A percentile compares a stretch with the other conserved stretches of the same genome.
These are phyloP conservation scores for Parastagonospora avenae DNA, from an alignment of 2,329 filamentous ascomycete genomes.

Conservation along the genomic window DNA sequence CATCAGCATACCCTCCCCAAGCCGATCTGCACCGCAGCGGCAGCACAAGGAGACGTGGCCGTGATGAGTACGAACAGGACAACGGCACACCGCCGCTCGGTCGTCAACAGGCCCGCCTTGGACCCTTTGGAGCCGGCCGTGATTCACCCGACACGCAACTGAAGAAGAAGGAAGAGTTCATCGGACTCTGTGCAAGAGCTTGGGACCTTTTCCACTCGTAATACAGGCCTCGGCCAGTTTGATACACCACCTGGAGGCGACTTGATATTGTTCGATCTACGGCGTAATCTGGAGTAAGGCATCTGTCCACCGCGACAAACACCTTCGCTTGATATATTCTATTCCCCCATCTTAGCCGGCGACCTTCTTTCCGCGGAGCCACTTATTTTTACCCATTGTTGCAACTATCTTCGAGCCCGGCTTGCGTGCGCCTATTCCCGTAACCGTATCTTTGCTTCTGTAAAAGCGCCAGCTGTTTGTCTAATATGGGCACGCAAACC, in stretches of 20 bases:
- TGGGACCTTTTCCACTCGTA: slow-evolving; percentile 98
- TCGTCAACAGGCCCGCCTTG: slow-evolving; percentile 55
- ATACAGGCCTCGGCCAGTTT: slow-evolving; percentile 19
- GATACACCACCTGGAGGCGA: slow-evolving; percentile 14
- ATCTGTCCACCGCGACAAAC: slow-evolving; percentile 15
- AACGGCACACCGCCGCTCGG: slow-evolving; percentile 85
- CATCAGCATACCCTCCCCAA: slow-evolving; percentile 35
- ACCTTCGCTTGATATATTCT: slow-evolving; percentile 25
- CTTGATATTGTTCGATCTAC: slow-evolving; percentile 12
- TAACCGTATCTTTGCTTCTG: slow-evolving; percentile 8
- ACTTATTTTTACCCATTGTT: slow-evolving; percentile 19
- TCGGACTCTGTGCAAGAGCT: slow-evolving; percentile 81
- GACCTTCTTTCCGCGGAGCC: slow-evolving; percentile 7
- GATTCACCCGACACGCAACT: slow-evolving; percentile 83
- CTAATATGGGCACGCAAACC: slow-evolving; percentile 30
- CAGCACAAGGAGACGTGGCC: slow-evolving; percentile 72
- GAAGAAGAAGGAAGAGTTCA: slow-evolving; percentile 91
- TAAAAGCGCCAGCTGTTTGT: slow-evolving; percentile 30
- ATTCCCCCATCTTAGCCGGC: slow-evolving; percentile 15
- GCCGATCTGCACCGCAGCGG: slow-evolving; percentile 56
- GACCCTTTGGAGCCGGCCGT: slow-evolving; percentile 79
- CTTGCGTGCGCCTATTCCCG: slow-evolving; percentile 1
- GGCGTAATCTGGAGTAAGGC: slow-evolving; percentile 30
- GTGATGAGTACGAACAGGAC: slow-evolving; percentile 89
- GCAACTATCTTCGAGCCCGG: slow-evolving; percentile 4